Evolutionary conservation across 495 filamentous ascomycete species (phyloP), one percentile per base, ranked within the genome.

Genomic region (Clavariopsis aquatica): DNA sequence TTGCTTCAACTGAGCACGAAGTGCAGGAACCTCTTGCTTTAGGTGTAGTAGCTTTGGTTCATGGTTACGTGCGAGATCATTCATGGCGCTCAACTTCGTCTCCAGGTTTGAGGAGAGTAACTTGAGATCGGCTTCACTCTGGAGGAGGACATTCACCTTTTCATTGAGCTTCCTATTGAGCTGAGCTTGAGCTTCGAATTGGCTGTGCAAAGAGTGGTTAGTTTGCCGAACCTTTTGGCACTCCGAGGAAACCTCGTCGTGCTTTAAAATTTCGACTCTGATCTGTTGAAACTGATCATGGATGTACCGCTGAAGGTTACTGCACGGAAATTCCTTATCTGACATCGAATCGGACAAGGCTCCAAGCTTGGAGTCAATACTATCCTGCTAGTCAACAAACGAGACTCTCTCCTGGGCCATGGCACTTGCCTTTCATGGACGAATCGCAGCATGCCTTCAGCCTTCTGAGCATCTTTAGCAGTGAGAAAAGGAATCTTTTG

Each of bases 371-470:
- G 65, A 47, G 20, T 53, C 49, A 20, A 68, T 36, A n/a, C 65
- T 68, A 22, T 38, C n/a, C 13, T 9, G 9, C 1, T 7, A 24
- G 46, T 59, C 19, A 65, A 36, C 17, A 43, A 31, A 2, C 23
- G 19, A 6, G 10, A 43, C 49, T 9, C 23, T 22, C 49, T 17
- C 4, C 13, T 3, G 29, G 12, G 36, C 8, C 41, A 8, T 43
- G 49, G 38, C 24, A 68, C 51, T 62, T 23, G 60, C 61, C 51
- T 60, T 17, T 64, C 41, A 24, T 57, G 45, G 2, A 64, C n/a
- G 34, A 51, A 68, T 17, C 56, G 53, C 12, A 68, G 60, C 65
- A 64, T 68, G 1, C 43, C 22, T 41, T 68, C 65, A 2, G 65
- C 65, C 20, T 68, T 68, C 26, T 64, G n/a, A 20, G 58, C 36